Base-by-base conservation (phyloP, 2,329 filamentous ascomycete species). In the Botryotinia globosa region DNA sequence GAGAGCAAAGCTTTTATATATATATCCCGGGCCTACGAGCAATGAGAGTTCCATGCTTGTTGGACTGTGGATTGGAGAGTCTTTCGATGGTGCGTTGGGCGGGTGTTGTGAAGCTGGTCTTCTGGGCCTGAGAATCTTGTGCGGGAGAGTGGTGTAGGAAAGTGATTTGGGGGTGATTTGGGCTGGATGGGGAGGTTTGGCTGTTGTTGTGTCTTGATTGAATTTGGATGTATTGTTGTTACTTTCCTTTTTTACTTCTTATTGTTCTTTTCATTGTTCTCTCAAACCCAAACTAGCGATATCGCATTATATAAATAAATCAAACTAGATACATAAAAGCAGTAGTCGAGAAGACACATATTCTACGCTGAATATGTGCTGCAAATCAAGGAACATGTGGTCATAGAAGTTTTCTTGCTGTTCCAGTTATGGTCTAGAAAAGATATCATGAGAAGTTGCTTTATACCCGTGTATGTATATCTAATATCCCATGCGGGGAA, bases 281-380 rank as follows among this genome's bases (percentile, higher is more conserved):
- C 32, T 34, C 32, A 34, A 34, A 34, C 32, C 4, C 32, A 34
- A 34, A 34, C 32, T 34, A 34, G 32, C 32, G 32, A 34, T 34
- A 34, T 34, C 32, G 32, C 2, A 34, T 34, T 34, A 34, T 34
- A 34, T 34, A 48, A 48, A 1, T 5, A 2, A 10, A n/a, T 51
- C 1, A 2, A 2, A n/a, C 25, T n/a, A 54, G 5, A 54, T n/a
- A n/a, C 12, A 16, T 0, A 6, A 54, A 0, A 54, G 1, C 2
- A n/a, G 12, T 5, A 16, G 1, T 16, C 6, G 14, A 54, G 14
- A 16, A n/a, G 12, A 16, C 1, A 16, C 5, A 16, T 12, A 16
- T 54, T 29, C 0, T 16, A 16, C 1, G 25, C 25, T 5, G 0
- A 48, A 25, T 0, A 0, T 25, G 10, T 25, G 25, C 45, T 10